Conservation (phyloP, 176 grass and related monocot genomes). For the Musa troglodytarum region DNA sequence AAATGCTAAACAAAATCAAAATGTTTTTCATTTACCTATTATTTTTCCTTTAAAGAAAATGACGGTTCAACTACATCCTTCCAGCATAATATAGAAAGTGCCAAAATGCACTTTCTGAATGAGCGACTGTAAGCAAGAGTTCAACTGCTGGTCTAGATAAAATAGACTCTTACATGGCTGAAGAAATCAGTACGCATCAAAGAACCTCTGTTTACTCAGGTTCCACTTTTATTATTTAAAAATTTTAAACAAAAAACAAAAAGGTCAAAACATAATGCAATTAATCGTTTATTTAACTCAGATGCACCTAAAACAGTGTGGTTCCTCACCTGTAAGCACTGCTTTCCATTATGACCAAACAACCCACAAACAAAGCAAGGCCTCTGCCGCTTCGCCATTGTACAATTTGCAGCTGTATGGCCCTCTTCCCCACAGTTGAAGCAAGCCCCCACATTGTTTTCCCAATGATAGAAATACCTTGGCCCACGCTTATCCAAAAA, state of each 20-base stretch:
- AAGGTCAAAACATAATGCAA: slow-evolving; percentile 20
- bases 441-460: slow-evolving; percentile 52
- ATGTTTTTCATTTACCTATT: too few species aligned
- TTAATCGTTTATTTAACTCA: slow-evolving; percentile 19
- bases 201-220: too few species aligned
- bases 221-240: too few species aligned
- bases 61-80: too few species aligned
- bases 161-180: too few species aligned
- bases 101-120: too few species aligned
- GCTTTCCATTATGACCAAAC: slow-evolving; percentile 73
- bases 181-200: too few species aligned
- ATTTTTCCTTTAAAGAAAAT: too few species aligned
- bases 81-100: too few species aligned
- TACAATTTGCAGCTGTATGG: slow-evolving; percentile 72
- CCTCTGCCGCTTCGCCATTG: slow-evolving; percentile 52
- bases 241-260: slow-evolving; percentile 10
- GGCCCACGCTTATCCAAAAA: slow-evolving; percentile 58
- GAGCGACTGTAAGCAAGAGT: too few species aligned
- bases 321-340: slow-evolving; percentile 73
- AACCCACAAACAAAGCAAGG: slow-evolving; percentile 93
- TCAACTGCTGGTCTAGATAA: too few species aligned
- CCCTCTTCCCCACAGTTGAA: slow-evolving; percentile 92
- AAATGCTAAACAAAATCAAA: too few species aligned
- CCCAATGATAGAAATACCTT: slow-evolving; percentile 78
- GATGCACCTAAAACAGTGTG: slow-evolving; percentile 24